Evolutionary conservation across 495 filamentous ascomycete genomes (phyloP), one percentile per base, ranked within the genome.

Genomic region (Podospora conica): DNA sequence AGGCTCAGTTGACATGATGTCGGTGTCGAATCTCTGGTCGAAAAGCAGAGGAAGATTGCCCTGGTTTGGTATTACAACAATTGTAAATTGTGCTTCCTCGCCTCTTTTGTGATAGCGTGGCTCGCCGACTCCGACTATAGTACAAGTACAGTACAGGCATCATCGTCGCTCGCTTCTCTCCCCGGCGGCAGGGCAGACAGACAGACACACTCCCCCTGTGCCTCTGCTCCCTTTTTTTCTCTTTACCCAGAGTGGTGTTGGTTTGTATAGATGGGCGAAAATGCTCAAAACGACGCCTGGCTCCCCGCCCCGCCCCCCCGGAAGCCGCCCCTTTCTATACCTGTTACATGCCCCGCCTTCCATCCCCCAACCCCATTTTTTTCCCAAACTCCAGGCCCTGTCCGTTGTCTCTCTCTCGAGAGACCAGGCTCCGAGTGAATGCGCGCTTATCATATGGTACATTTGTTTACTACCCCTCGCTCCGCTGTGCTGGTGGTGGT

Each of bases 231-330:
- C 21, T 29, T 28, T 53, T n/a, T 11, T 21, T 8, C 59, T 2
- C 15, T 25, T 15, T 53, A 65, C 21, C 53, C 22, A 22, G 57
- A 64, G 33, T 60, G 29, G 31, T 63, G 15, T 63, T 53, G 21
- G 12, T 59, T 10, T 25, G 40, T 48, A 48, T 40, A 15, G 33
- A 40, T 40, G 33, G 65, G 58, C 64, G 53, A 64, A 31, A 59
- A 66, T 64, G 63, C 55, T 64, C 63, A 64, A 64, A 28, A 31
- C 63, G 63, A 55, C 63, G 29, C 40, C 40, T 48, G 40, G 40
- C 40, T 48, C 40, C 18, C 55, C 63, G 58, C 55, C 63, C 55
- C n/a, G 58, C 18, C 55, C 63, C 58, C 55, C 63, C 55, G 27
- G 58, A 57, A 48, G 40, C 15, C 40, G 63, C 54, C 63, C 58